Conservation (phyloP, 306 rosid species). For the Begonia fuchsioides region DNA sequence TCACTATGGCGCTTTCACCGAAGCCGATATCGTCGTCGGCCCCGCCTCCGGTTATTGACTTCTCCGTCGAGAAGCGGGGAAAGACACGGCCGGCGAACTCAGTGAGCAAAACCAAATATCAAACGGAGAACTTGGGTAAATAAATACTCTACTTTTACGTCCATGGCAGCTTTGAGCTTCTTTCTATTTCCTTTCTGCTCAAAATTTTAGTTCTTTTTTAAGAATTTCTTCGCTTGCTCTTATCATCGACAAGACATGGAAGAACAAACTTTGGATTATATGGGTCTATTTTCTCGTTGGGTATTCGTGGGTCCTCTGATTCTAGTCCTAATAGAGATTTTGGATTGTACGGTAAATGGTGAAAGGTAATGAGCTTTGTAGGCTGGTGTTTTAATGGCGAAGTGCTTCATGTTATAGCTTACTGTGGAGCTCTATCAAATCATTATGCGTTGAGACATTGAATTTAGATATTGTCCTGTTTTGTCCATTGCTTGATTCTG, state of each 20-base stretch:
- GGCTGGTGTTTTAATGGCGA: constrained; percentile 38
- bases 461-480: no score
- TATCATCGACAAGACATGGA: constrained; percentile 7
- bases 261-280: constrained; percentile 15
- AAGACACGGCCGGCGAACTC: constrained; percentile 65
- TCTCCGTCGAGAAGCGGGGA: constrained; percentile 75
- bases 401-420: constrained; percentile 35
- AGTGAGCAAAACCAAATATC: constrained; percentile 60
- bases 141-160: neutral
- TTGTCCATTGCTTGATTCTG: no score
- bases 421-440: constrained; percentile 15
- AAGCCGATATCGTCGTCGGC: constrained; percentile 87
- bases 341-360: constrained; percentile 28
- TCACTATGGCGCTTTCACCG: constrained; percentile 62
- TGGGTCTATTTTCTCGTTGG: constrained; percentile 21
- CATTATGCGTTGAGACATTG: no score
- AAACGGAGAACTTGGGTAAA: constrained; percentile 77
- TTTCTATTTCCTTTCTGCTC: neutral
- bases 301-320: constrained; percentile 66
- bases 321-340: constrained; percentile 40
- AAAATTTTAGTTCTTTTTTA: neutral
- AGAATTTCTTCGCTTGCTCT: constrained; percentile 1
- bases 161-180: neutral
- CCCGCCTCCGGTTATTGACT: constrained; percentile 88
- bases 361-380: constrained; percentile 45